Evolutionary conservation across 2,329 filamentous ascomycete genomes (phyloP).

Genomic region (Botrytis deweyae): DNA sequence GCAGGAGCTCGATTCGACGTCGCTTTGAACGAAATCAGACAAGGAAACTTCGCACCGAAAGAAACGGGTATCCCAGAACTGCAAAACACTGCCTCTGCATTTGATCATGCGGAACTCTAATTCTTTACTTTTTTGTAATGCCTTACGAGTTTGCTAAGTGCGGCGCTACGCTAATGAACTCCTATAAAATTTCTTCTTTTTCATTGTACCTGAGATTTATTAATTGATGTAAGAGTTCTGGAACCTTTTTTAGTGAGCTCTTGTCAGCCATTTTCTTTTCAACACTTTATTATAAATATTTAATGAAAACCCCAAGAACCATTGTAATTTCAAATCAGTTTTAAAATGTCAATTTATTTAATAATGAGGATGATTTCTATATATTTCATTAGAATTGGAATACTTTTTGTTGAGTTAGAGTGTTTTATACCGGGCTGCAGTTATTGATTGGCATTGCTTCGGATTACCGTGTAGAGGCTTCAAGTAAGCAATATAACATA

Average conservation of each 20-base stretch:
- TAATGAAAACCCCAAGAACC: too few species aligned
- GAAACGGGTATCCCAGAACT: conserved; percentile 27
- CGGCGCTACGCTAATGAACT: conserved; percentile 5
- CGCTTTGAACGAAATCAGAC: conserved; percentile 55
- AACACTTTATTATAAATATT: too few species aligned
- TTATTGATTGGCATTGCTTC: background rate
- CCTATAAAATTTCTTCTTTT: conserved; percentile 6
- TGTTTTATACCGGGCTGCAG: background rate
- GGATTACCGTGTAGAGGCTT: background rate
- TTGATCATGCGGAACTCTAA: conserved; percentile 36
- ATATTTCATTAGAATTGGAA: too few species aligned
- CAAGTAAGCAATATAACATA: background rate
- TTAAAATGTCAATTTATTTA: too few species aligned
- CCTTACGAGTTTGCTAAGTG: background rate
- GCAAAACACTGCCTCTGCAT: conserved; percentile 34
- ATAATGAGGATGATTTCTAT: too few species aligned
- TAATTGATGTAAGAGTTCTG: background rate
- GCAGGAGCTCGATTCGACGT: conserved; percentile 82
- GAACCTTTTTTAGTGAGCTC: too few species aligned
- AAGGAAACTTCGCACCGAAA: conserved; percentile 44
- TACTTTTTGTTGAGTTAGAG: too few species aligned
- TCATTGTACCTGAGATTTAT: conserved; percentile 20
- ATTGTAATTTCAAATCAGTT: too few species aligned
- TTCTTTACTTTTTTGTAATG: background rate
- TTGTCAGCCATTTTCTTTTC: too few species aligned